Evolutionary conservation across 805 yeast genomes (phyloP).

Genomic region (Candida oleophila): DNA sequence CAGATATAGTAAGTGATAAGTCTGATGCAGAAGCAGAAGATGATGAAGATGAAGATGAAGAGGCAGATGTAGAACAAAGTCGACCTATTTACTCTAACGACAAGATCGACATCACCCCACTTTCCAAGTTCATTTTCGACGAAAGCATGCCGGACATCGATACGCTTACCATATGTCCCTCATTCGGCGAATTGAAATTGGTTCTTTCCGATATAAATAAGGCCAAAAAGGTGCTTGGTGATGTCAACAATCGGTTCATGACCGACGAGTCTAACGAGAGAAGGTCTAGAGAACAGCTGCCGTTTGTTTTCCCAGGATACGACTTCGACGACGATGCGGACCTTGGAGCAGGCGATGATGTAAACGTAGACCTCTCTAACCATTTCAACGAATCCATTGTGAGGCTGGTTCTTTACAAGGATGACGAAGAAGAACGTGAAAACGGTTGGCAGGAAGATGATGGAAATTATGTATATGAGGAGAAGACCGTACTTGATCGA

Average conservation of each 20-base stretch:
- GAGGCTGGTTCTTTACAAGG: slow-evolving; percentile 10
- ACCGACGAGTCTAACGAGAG: slow-evolving; percentile 11
- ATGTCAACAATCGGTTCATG: slow-evolving; percentile 37
- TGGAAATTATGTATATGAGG: slow-evolving; percentile 11
- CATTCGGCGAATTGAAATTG: slow-evolving; percentile 57
- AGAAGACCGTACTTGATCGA: slow-evolving; percentile 43
- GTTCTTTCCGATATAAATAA: slow-evolving; percentile 56
- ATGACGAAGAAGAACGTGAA: slow-evolving; percentile 8
- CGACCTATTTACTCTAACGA: background rate
- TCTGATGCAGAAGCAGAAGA: slow-evolving; percentile 11
- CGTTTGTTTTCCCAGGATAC: slow-evolving; percentile 6
- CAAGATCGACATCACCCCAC: background rate
- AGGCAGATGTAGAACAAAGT: background rate
- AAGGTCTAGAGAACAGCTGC: slow-evolving; percentile 6
- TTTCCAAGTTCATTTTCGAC: background rate
- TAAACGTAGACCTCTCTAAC: slow-evolving; percentile 15
- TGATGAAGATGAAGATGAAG: slow-evolving; percentile 6
- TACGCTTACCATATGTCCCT: slow-evolving; percentile 61
- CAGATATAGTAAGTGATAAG: slow-evolving; percentile 13
- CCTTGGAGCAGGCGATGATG: slow-evolving; percentile 25
- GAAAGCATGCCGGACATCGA: slow-evolving; percentile 15
- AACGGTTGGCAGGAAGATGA: slow-evolving; percentile 10
- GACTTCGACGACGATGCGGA: slow-evolving; percentile 11
- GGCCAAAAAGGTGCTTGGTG: slow-evolving; percentile 46
- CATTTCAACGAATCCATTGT: slow-evolving; percentile 6